Evolutionary conservation across 1,139 yeast species (phyloP).

Genomic region (Schwanniomyces etchellsii): DNA sequence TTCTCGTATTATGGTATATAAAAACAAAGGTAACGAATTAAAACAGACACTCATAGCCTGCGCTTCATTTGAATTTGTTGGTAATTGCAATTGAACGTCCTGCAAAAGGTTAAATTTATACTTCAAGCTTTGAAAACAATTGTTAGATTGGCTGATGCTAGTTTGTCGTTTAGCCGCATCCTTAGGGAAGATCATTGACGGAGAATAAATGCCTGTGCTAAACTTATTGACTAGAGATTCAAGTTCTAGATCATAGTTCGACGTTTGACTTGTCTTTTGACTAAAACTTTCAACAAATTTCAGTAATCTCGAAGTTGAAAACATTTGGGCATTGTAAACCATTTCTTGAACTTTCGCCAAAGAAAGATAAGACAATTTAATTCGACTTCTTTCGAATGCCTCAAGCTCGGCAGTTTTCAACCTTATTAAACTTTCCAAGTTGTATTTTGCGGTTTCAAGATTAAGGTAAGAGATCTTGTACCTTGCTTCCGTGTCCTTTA

Average conservation of each 20-base stretch:
- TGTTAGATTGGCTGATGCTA: conserved; percentile 24
- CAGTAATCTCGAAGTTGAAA: conserved; percentile 19
- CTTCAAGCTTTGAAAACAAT: conserved; percentile 34
- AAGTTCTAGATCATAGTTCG: conserved; percentile 25
- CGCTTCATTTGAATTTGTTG: conserved; percentile 9
- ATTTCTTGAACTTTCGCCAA: conserved; percentile 34
- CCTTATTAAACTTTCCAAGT: conserved; percentile 24
- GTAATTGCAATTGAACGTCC: conserved; percentile 36
- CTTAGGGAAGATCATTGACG: conserved; percentile 27
- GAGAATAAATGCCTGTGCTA: conserved; percentile 38
- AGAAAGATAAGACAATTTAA: conserved; percentile 29
- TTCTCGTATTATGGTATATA: conserved; percentile 18
- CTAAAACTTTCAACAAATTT: conserved; percentile 22
- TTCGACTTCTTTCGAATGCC: conserved; percentile 31
- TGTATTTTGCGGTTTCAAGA: conserved; percentile 26
- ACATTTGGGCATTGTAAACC: conserved; percentile 19
- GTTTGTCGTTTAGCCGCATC: conserved; percentile 16
- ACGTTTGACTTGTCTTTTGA: conserved; percentile 19
- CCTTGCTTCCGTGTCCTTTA: conserved; percentile 22
- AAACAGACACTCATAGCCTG: conserved; percentile 14
- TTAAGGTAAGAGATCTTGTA: conserved; percentile 30
- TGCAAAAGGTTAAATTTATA: conserved; percentile 35
- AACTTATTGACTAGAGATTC: conserved; percentile 18
- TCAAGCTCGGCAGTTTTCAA: conserved; percentile 22
- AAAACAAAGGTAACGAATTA: conserved; percentile 31